Evolutionary conservation across 2,329 filamentous ascomycete species (phyloP), one percentile per base, ranked within the genome.

Genomic region (Aspergillus quadricinctus): DNA sequence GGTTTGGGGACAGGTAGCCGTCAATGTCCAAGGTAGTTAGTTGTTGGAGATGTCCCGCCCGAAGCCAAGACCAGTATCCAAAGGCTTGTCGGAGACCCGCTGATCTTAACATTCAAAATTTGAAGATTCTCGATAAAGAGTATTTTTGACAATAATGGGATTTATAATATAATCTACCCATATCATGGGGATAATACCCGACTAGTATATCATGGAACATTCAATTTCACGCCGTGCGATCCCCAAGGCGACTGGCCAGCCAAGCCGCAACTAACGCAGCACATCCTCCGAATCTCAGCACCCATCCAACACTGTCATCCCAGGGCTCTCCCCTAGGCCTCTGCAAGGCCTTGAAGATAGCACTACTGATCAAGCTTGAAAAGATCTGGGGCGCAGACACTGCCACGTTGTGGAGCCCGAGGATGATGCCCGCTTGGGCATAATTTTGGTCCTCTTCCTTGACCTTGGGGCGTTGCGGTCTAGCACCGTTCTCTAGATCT

Each of bases 401-500:
- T 17, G 92, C 88, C 76, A 97, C 93, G 72, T 97, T 97, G 78
- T 97, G 93, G 54, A 97, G 92, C 8, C 93, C 93, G 2, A 97
- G 82, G 48, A 97, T 91, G 43, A 97, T 89, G 45, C 93, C 92
- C 4, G 92, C 90, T 69, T 94, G 88, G 66, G 92, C 89, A 2
- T 84, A 79, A 41, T 84, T 81, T 27, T 84, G 80, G 2, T 82
- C 66, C 11, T 69, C 64, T 14, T 57, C 52, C 10, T 67, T 49
- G 17, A 69, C 61, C 28, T 73, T 67, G 29, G 54, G 49, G 21
- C 63, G 57, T 49, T 59, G 49, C 51, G 64, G 40, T 45, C 58
- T 48, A 59, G 59, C 57, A 45, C 66, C 66, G 45, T 71, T 64
- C 63, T 71, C 65, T 10, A 67, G 28, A 48, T 72, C 67, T 50